phyloP scores from a whole-genome alignment of 1,139 yeast species.

The Yamadazyma triangularis region DNA sequence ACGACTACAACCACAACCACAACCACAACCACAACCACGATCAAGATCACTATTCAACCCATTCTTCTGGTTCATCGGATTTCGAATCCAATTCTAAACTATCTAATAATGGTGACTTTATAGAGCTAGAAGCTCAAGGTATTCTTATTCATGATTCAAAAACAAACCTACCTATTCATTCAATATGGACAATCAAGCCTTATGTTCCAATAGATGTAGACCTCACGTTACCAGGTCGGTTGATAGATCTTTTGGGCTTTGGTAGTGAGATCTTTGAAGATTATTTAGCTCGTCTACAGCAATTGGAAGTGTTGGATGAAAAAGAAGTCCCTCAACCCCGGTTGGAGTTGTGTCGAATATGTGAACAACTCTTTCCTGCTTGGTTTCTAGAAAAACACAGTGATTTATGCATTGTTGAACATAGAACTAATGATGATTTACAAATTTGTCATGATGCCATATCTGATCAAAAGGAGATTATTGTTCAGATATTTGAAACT shows the following conservation, averaged over 20 bases:
- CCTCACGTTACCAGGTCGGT: conserved; percentile 60
- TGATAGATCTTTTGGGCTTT: conserved; percentile 75
- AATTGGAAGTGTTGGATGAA: conserved; percentile 58
- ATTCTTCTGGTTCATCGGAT: conserved; percentile 59
- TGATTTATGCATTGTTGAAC: conserved; percentile 83
- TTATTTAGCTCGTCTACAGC: conserved; percentile 61
- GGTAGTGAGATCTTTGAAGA: conserved; percentile 83
- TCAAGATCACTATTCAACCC: conserved; percentile 12
- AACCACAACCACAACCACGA: conserved; percentile 1
- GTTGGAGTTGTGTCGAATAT: conserved; percentile 79
- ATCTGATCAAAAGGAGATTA: conserved; percentile 62
- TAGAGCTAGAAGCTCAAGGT: conserved; percentile 92
- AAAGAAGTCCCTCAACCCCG: conserved; percentile 70
- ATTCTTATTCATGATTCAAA: conserved; percentile 71
- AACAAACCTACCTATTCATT: conserved; percentile 68
- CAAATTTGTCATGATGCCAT: conserved; percentile 73
- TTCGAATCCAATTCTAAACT: conserved; percentile 32
- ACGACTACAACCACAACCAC: not conserved
- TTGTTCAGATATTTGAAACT: conserved; percentile 43
- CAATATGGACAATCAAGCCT: conserved; percentile 92
- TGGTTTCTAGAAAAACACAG: conserved; percentile 97
- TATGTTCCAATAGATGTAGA: conserved; percentile 60
- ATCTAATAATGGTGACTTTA: conserved; percentile 54
- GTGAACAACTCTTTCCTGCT: conserved; percentile 87
- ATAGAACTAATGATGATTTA: conserved; percentile 75